Base-by-base conservation (phyloP, 1,139 yeast species). In the Dujonia santamariae region DNA sequence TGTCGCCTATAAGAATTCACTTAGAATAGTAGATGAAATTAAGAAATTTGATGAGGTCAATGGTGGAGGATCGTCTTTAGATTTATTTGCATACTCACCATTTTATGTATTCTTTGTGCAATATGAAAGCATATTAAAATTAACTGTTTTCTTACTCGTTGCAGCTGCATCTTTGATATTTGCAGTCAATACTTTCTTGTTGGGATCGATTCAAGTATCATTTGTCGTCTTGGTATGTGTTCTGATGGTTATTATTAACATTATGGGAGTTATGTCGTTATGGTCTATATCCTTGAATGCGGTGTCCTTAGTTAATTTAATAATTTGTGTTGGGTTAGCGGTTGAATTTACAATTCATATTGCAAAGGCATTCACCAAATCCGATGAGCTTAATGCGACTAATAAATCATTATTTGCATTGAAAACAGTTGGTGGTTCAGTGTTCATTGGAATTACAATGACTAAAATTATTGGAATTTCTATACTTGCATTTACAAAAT, bases 81-180 rank as follows among this genome's bases (percentile, higher is more conserved):
- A 80, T n/a, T 66, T 88, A 0, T 92, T 85, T 72, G 95, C 96
- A 0, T 90, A 85, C 56, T 86, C 96, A 1, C 94, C 95, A 19
- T 90, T 90, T 57, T 92, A 92, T 62, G 80, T 92, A 22, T 92
- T 82, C 57, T 92, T 92, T 51, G 96, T 86, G 5, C 97, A 92
- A 60, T 92, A 92, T 57, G 70, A 68, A 28, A 65, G 82, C 0
- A 80, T 92, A 24, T 61, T 81, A 3, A 40, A 54, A 13, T 61
- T 82, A 38, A 76, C 96, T 0, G 55, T 83, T 32, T 51, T 59
- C 7, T 61, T 90, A 36, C 49, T 88, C 2, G 58, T 61, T 0
- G 50, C 71, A 2, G 95, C 96, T 0, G 53, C 80, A 21, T 46
- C 57, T 0, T 61, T 80, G 5, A 77, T 86, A 2, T 73, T 80